Conservation (phyloP, 306 rosid species). For the Astragalus membranaceus region DNA sequence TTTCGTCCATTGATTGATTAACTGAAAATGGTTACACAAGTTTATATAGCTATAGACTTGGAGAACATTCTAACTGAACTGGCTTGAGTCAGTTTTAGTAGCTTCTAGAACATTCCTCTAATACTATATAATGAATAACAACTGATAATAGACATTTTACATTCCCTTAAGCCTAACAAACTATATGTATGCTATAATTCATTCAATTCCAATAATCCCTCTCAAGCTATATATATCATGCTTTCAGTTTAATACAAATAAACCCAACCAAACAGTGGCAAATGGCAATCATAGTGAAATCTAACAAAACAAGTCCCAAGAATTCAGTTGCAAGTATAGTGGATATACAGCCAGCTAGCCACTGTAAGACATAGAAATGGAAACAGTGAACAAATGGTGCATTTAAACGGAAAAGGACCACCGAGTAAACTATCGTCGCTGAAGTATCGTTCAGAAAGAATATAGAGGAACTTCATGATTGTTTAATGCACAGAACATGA, state of each 20-base stretch:
- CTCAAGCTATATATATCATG: neutral
- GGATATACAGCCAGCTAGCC: neutral
- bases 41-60: too few species aligned
- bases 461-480: neutral
- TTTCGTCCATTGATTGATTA: too few species aligned
- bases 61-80: too few species aligned
- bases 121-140: neutral
- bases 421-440: neutral
- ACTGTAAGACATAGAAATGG: neutral
- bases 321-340: neutral
- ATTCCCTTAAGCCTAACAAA: neutral
- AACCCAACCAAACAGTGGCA: neutral
- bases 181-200: neutral
- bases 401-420: neutral
- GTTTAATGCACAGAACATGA: neutral
- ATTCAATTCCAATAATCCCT: too few species aligned
- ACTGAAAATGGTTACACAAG: too few species aligned
- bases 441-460: neutral
- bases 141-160: neutral
- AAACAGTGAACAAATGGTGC: neutral
- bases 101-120: too few species aligned
- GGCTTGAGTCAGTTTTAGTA: too few species aligned
- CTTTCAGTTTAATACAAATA: neutral
- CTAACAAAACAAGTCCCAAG: neutral
- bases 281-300: neutral